phyloP scores from a whole-genome alignment of 2,329 filamentous ascomycete genomes.

The Eutypella sp. region DNA sequence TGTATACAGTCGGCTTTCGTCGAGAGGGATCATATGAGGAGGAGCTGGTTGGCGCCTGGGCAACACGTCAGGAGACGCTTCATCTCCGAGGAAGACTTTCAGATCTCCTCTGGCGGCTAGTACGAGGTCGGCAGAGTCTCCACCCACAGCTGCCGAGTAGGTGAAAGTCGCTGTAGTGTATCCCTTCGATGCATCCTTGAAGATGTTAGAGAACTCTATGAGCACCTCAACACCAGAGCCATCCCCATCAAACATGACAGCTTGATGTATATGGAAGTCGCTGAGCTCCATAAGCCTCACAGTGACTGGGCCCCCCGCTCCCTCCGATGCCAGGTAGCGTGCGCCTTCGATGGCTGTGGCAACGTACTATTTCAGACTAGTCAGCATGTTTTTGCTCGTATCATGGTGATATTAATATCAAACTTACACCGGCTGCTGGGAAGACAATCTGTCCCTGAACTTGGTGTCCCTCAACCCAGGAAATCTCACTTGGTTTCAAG shows the following conservation, averaged over 20 bases:
- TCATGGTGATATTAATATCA: too few species aligned
- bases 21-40: constrained; percentile 7
- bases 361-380: too few species aligned
- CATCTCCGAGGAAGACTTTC: not conserved
- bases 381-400: too few species aligned
- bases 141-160: not conserved
- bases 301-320: too few species aligned
- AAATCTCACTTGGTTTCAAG: too few species aligned
- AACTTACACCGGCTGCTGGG: too few species aligned
- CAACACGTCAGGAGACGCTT: not conserved
- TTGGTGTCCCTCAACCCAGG: too few species aligned
- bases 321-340: too few species aligned
- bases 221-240: constrained; percentile 9
- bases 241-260: constrained; percentile 6
- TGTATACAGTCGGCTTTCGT: constrained; percentile 6
- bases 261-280: constrained; percentile 12
- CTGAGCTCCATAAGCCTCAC: constrained; percentile 9
- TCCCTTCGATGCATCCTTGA: too few species aligned
- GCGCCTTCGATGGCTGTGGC: too few species aligned
- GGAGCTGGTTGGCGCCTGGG: not conserved
- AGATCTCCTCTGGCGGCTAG: not conserved
- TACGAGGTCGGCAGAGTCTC: not conserved
- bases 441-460: too few species aligned
- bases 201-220: constrained; percentile 1
- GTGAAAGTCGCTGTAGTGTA: constrained; percentile 7